Evolutionary conservation across 257 asterid species (phyloP).

Genomic region (Solanum corneliomulleri): DNA sequence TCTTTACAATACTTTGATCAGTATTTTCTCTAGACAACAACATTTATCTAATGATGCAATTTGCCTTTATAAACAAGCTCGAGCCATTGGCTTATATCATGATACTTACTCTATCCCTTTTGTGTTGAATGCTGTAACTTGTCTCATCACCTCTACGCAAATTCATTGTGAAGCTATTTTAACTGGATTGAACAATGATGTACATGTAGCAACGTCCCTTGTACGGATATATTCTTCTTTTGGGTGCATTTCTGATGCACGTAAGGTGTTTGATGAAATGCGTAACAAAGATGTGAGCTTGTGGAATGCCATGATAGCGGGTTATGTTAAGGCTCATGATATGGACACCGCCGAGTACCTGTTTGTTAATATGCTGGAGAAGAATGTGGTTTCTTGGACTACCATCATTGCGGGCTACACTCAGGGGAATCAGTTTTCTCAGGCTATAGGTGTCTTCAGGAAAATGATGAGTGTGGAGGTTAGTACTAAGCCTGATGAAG

Average conservation of each 20-base stretch:
- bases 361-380: background rate
- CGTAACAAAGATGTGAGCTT: background rate
- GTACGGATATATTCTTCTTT: background rate
- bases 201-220: background rate
- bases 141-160: background rate
- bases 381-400: constrained; percentile 11
- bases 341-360: background rate
- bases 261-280: constrained; percentile 2
- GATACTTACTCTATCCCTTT: constrained; percentile 5
- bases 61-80: background rate
- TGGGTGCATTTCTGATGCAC: background rate
- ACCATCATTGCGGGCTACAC: background rate
- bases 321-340: constrained; percentile 1
- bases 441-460: background rate
- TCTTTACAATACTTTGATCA: constrained; percentile 1
- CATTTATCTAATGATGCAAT: background rate
- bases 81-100: background rate
- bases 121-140: background rate
- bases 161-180: constrained; percentile 1
- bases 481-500: constrained; percentile 4
- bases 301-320: constrained; percentile 4
- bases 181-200: background rate
- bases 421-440: background rate
- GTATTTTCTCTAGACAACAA: background rate
- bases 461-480: background rate